These are phyloP conservation scores for Tetrapyrgos nigripes DNA, from an alignment of 1,284 basidiomycete genomes.

Conservation along the genomic window DNA sequence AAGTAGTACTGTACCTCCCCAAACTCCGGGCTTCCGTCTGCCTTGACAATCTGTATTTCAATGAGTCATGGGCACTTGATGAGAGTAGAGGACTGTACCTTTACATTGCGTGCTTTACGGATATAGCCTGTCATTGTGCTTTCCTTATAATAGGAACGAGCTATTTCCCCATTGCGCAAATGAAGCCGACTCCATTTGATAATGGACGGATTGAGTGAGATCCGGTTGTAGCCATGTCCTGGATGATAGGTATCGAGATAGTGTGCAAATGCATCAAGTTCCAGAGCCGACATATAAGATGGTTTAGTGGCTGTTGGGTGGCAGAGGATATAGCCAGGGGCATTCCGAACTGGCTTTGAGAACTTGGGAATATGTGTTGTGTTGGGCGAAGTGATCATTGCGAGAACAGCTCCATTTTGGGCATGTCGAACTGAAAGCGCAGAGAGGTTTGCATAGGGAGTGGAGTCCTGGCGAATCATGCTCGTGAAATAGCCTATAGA, in stretches of 20 bases:
- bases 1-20: not conserved
- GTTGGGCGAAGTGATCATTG: not conserved
- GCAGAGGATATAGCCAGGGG: not conserved
- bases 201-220: constrained; percentile 10
- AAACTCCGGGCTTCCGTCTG: not conserved
- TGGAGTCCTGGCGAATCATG: constrained; percentile 25
- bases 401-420: not conserved
- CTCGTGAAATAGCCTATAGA: constrained; percentile 28
- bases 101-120: constrained; percentile 32
- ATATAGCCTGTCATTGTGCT: constrained; percentile 23
- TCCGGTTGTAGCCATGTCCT: not conserved
- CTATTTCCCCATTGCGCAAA: constrained; percentile 39
- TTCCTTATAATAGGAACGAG: constrained; percentile 37
- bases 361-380: constrained; percentile 28
- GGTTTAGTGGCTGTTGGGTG: not conserved
- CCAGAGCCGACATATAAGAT: constrained; percentile 11
- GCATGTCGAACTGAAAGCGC: not conserved
- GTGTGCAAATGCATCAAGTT: constrained; percentile 12
- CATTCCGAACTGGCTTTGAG: constrained; percentile 14
- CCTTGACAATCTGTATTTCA: not conserved
- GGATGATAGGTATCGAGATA: constrained; percentile 6
- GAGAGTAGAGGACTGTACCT: constrained; percentile 22
- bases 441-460: constrained; percentile 17
- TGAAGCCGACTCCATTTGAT: constrained; percentile 33
- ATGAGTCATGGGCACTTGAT: not conserved